Evolutionary conservation across 2,329 filamentous ascomycete species (phyloP).

Genomic region (Colletotrichum camelliae): DNA sequence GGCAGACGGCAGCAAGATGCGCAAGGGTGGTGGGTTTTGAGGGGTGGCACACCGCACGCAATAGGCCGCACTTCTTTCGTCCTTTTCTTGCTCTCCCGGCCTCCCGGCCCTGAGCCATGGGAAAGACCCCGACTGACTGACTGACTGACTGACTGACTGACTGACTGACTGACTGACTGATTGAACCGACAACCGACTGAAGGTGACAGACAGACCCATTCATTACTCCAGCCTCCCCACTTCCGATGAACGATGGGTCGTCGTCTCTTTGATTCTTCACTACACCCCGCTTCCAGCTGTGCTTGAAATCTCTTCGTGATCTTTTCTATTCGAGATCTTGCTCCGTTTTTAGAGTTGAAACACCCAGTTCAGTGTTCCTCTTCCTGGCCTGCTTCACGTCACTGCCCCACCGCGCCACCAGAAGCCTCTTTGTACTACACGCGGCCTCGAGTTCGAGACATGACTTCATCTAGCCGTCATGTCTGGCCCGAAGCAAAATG

Average conservation of each 20-base stretch:
- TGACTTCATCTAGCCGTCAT: constrained; percentile 13
- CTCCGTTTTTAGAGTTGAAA: background rate
- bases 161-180: background rate
- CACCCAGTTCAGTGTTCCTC: background rate
- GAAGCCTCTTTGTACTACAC: background rate
- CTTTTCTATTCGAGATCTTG: background rate
- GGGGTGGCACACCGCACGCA: background rate
- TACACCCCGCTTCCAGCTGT: background rate
- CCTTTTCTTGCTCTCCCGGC: background rate
- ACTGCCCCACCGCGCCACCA: background rate
- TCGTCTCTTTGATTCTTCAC: background rate
- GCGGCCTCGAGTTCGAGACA: background rate
- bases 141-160: background rate
- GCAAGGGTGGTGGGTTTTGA: background rate
- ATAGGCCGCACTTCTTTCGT: background rate
- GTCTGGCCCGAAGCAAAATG: constrained; percentile 23
- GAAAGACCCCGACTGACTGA: background rate
- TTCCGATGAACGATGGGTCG: background rate
- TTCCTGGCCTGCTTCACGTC: background rate
- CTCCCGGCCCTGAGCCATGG: background rate
- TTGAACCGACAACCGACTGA: background rate
- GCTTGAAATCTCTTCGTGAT: background rate
- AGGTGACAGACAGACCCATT: background rate
- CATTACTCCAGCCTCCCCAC: constrained; percentile 12
- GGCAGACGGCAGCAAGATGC: background rate